Percentiles rank a stretch among this genome's conserved stretches.
Conservation (phyloP, 2,329 filamentous ascomycete genomes). For the Xylariaceae sp. region DNA sequence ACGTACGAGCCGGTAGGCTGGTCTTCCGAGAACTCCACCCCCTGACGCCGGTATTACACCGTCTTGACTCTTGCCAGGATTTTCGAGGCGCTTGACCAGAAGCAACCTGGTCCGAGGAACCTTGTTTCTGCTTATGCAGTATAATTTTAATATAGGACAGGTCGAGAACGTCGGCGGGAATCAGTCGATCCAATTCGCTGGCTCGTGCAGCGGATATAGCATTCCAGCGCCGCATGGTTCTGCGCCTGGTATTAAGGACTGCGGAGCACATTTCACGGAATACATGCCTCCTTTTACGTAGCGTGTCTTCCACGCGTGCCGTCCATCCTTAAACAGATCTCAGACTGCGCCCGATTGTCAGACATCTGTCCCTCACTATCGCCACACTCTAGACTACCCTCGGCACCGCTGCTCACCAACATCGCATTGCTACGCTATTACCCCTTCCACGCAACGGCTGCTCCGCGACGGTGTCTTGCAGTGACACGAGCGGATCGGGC, state of each 20-base stretch:
- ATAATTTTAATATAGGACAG: neutral
- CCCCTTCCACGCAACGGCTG: neutral
- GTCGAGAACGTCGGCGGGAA: neutral
- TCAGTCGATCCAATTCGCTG: neutral
- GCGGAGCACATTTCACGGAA: too few species aligned
- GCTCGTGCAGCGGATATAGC: neutral
- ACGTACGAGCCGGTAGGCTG: neutral
- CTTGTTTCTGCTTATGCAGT: neutral
- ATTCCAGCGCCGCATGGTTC: neutral
- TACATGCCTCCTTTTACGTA: neutral
- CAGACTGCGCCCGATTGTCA: neutral
- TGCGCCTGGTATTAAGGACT: too few species aligned
- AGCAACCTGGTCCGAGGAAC: neutral
- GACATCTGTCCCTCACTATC: neutral
- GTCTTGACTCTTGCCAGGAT: neutral
- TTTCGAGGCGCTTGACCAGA: too few species aligned
- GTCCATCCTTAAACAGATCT: neutral
- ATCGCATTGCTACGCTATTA: too few species aligned
- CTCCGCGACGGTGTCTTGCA: slow-evolving; percentile 1
- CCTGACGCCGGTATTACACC: neutral
- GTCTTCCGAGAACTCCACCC: neutral
- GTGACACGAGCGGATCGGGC: slow-evolving; percentile 17
- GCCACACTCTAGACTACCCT: neutral
- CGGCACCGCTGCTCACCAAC: neutral
- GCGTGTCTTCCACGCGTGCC: neutral